phyloP scores from a whole-genome alignment of 306 rosid genomes.

The Cercis canadensis region DNA sequence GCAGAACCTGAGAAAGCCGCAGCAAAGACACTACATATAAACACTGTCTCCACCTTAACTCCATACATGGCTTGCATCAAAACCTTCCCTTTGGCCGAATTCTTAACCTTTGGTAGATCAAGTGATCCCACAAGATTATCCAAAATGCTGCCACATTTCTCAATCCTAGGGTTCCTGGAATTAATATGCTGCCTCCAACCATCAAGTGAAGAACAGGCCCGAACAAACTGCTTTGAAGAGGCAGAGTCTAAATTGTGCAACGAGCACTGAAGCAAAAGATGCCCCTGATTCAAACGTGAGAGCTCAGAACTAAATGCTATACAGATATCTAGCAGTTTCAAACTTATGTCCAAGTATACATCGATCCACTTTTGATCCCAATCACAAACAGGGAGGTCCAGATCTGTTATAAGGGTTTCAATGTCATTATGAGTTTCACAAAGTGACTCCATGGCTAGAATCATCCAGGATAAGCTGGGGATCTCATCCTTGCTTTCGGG shows the following conservation, averaged over 20 bases:
- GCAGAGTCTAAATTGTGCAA: slow-evolving; percentile 62
- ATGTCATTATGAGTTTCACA: slow-evolving; percentile 67
- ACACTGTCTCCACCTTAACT: slow-evolving; percentile 71
- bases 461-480: slow-evolving; percentile 88
- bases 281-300: slow-evolving; percentile 74
- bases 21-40: slow-evolving; percentile 70
- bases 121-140: slow-evolving; percentile 63
- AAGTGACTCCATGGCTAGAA: slow-evolving; percentile 65
- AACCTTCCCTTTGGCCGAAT: slow-evolving; percentile 81
- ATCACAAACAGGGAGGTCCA: slow-evolving; percentile 68
- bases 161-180: slow-evolving; percentile 61
- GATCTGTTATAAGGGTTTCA: slow-evolving; percentile 54
- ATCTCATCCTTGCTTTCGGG: slow-evolving; percentile 66
- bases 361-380: slow-evolving; percentile 96
- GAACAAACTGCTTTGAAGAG: slow-evolving; percentile 53
- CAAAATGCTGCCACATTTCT: slow-evolving; percentile 57
- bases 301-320: slow-evolving; percentile 77
- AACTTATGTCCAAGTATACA: slow-evolving; percentile 77
- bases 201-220: slow-evolving; percentile 66
- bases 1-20: slow-evolving; percentile 67
- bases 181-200: slow-evolving; percentile 64
- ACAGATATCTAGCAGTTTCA: slow-evolving; percentile 80
- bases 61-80: slow-evolving; percentile 87
- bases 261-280: slow-evolving; percentile 64
- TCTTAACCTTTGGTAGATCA: slow-evolving; percentile 83